Conservation (phyloP, 2,329 filamentous ascomycete genomes). For the Penicillium oxalicum region DNA sequence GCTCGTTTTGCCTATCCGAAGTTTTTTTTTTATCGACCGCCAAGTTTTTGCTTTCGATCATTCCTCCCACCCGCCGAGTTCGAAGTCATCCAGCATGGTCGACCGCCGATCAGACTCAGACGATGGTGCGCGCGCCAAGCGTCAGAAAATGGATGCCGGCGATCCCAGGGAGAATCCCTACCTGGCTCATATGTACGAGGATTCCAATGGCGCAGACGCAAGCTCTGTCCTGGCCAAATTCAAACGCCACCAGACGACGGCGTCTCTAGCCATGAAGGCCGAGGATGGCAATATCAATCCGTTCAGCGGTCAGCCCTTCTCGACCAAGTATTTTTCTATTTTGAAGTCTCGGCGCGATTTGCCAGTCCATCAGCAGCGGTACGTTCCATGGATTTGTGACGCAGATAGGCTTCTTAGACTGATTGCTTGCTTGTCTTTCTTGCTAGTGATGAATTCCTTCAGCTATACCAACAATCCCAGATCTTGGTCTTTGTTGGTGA, state of each 20-base stretch:
- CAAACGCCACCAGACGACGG: slow-evolving; percentile 73
- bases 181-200: slow-evolving; percentile 74
- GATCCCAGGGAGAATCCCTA: slow-evolving; percentile 69
- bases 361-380: slow-evolving; percentile 87
- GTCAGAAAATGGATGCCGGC: slow-evolving; percentile 47
- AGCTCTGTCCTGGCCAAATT: slow-evolving; percentile 58
- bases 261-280: slow-evolving; percentile 62
- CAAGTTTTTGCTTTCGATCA: slow-evolving; percentile 14
- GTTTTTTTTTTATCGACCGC: slow-evolving; percentile 19
- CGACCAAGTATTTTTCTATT: slow-evolving; percentile 83
- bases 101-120: slow-evolving; percentile 51
- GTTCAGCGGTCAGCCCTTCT: slow-evolving; percentile 73
- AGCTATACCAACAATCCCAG: slow-evolving; percentile 87
- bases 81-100: slow-evolving; percentile 42
- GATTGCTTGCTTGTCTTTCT: slow-evolving; percentile 1
- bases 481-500: slow-evolving; percentile 98
- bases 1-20: slow-evolving; percentile 30
- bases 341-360: slow-evolving; percentile 75
- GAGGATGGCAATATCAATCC: slow-evolving; percentile 81
- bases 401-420: slow-evolving; percentile 1
- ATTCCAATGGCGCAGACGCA: slow-evolving; percentile 29
- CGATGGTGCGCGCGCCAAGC: slow-evolving; percentile 48
- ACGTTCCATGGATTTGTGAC: slow-evolving; percentile 25
- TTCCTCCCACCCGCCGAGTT: slow-evolving; percentile 8
- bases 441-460: slow-evolving; percentile 76